These are phyloP conservation scores for Talaromyces piceae DNA, from an alignment of 2,329 filamentous ascomycete genomes.

Conservation along the genomic window DNA sequence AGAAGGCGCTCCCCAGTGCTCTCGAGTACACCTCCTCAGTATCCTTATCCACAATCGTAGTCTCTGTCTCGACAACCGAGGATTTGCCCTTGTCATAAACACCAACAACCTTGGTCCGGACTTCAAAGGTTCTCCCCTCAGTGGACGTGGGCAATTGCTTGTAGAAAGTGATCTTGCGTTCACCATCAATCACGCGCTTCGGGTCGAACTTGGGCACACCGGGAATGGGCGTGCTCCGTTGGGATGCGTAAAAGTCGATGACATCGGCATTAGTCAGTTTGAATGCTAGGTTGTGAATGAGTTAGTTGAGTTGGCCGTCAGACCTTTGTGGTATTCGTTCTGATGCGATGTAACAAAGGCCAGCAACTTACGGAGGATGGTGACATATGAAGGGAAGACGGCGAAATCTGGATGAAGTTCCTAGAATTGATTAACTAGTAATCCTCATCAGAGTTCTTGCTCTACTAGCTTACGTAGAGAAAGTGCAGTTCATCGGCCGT, in stretches of 20 bases:
- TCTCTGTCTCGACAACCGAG: slow-evolving; percentile 73
- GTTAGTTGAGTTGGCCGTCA: no score
- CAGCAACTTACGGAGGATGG: slow-evolving; percentile 60
- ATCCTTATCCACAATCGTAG: slow-evolving; percentile 63
- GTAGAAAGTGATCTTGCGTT: slow-evolving; percentile 70
- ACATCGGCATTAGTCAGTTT: slow-evolving; percentile 70
- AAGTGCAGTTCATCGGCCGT: slow-evolving; percentile 86
- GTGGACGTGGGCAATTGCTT: slow-evolving; percentile 68
- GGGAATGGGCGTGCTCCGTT: slow-evolving; percentile 61
- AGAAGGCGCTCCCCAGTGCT: slow-evolving; percentile 66
- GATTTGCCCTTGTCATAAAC: slow-evolving; percentile 87
- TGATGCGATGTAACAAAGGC: background rate
- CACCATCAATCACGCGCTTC: slow-evolving; percentile 70
- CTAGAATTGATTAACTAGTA: slow-evolving; percentile 37
- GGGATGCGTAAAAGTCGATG: slow-evolving; percentile 72
- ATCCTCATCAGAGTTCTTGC: background rate
- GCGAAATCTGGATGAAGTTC: slow-evolving; percentile 81
- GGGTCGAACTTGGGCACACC: slow-evolving; percentile 69
- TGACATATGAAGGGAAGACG: slow-evolving; percentile 81
- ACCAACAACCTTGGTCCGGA: slow-evolving; percentile 68
- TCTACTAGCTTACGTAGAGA: slow-evolving; percentile 62
- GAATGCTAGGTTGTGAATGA: slow-evolving; percentile 48
- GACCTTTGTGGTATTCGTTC: background rate
- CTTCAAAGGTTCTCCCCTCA: slow-evolving; percentile 65
- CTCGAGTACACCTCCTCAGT: slow-evolving; percentile 64